Evolutionary conservation across 805 yeast genomes (phyloP).

Genomic region (Candida arabinofermentans): DNA sequence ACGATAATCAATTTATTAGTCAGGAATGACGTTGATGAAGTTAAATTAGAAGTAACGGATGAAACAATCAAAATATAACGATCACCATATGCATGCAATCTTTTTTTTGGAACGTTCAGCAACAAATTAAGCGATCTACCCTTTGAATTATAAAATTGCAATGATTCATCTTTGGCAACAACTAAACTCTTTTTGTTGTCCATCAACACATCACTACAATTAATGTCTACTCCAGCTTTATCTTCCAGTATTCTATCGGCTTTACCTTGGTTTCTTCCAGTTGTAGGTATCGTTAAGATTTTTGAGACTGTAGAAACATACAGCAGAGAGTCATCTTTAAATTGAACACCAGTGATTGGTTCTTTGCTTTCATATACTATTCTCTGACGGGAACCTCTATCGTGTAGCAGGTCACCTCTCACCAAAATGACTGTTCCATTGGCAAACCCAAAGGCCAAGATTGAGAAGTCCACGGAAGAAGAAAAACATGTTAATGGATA

Average conservation of each 20-base stretch:
- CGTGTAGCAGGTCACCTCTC: slow-evolving; percentile 84
- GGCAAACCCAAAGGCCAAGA: slow-evolving; percentile 73
- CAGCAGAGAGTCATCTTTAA: slow-evolving; percentile 51
- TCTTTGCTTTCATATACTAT: slow-evolving; percentile 67
- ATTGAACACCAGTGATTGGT: slow-evolving; percentile 75
- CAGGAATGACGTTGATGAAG: slow-evolving; percentile 17
- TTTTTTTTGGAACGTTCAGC: slow-evolving; percentile 54
- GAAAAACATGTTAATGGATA: slow-evolving; percentile 72
- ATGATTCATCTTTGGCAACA: slow-evolving; percentile 59
- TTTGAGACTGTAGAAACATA: slow-evolving; percentile 74
- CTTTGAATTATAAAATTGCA: slow-evolving; percentile 56
- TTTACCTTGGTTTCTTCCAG: slow-evolving; percentile 72
- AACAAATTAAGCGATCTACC: slow-evolving; percentile 53
- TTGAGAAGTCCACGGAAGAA: slow-evolving; percentile 50
- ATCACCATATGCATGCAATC: slow-evolving; percentile 38
- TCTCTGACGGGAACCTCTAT: slow-evolving; percentile 87
- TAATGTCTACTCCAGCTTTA: slow-evolving; percentile 45
- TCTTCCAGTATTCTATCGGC: slow-evolving; percentile 46
- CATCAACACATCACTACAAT: slow-evolving; percentile 39
- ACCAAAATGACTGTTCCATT: slow-evolving; percentile 80
- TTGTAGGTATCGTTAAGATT: slow-evolving; percentile 67
- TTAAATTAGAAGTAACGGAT: slow-evolving; percentile 36
- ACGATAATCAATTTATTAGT: slow-evolving; percentile 61
- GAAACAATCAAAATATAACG: slow-evolving; percentile 60
- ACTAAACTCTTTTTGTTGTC: slow-evolving; percentile 37